Evolutionary conservation across 441 rosid genomes (phyloP).

Genomic region (Populus trichocarpa): DNA sequence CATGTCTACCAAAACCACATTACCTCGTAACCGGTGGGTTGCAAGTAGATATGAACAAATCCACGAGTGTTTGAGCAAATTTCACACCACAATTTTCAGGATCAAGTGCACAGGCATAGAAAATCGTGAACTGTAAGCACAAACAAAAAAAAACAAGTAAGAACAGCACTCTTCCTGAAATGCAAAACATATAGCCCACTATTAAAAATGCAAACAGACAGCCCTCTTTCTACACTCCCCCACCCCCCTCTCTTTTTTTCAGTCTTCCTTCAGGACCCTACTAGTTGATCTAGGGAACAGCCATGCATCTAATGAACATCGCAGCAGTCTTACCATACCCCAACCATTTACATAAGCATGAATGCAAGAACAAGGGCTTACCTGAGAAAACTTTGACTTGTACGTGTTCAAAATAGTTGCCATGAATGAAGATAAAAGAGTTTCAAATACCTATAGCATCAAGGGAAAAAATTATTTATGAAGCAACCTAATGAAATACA

Average conservation of each 20-base stretch:
- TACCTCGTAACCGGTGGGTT: constrained; percentile 51
- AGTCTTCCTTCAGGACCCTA: not conserved
- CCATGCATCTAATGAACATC: not conserved
- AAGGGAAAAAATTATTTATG: not conserved
- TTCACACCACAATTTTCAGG: constrained; percentile 69
- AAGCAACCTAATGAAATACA: not conserved
- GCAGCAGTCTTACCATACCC: not conserved
- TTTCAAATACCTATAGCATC: constrained; percentile 60
- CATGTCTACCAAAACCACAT: not conserved
- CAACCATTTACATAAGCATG: not conserved
- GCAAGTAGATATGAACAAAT: constrained; percentile 39
- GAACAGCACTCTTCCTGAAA: not conserved
- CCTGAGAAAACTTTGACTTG: constrained; percentile 88
- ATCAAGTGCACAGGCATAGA: constrained; percentile 84
- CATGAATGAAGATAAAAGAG: constrained; percentile 61
- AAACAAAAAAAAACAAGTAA: not conserved
- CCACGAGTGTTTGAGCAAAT: constrained; percentile 55
- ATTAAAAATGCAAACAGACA: not conserved
- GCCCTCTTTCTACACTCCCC: not conserved
- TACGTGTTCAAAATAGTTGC: constrained; percentile 52
- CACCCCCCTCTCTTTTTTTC: not conserved
- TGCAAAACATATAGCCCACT: not conserved
- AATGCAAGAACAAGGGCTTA: constrained; percentile 17
- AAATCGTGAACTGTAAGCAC: constrained; percentile 71
- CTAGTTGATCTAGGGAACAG: not conserved